Base-by-base conservation (phyloP, 192 early-diverging fungal species). In the Dissophora globulifera region DNA sequence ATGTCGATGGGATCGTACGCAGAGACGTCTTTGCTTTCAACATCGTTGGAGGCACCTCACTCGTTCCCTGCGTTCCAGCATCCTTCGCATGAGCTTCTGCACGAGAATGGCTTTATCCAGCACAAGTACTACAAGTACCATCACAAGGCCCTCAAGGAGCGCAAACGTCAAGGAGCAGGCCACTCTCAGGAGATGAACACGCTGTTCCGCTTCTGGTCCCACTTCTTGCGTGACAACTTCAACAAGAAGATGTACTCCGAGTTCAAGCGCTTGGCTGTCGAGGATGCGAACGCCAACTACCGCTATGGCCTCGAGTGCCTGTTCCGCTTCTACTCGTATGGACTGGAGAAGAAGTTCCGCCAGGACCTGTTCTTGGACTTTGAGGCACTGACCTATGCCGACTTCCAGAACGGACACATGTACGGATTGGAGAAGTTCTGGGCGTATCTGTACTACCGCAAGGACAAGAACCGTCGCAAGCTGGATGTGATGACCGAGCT, bases 371-470 rank as follows among this genome's bases (percentile, higher is more conserved):
- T 96, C 78, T 78, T 88, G 30, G 95, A 98, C 69, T 97, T 98
- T 80, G 90, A 96, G 82, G 85, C 85, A 1, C 68, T 94, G 67
- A 92, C 93, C 9, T 85, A 90, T 53, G 82, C 84, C 63, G 96
- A 98, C 62, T 84, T 87, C 58, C 83, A 87, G 50, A 88, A 87
- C 59, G 87, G 88, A 52, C 82, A 90, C 70, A 81, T 93, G 69
- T 96, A 96, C 62, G 96, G 96, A 4, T 81, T 98, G 55, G 96
- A 96, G 72, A 96, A 98, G 78, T 94, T 98, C 82, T 98, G 95
- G 95, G 95, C 95, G 3, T 97, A 94, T 64, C 82, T 96, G 51
- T 88, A 82, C 79, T 96, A 94, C 81, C 92, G 94, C 69, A 93
- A 95, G 84, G 91, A 93, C 78, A 93, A 91, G 78, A 79, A 69